Evolutionary conservation across 2,329 filamentous ascomycete species (phyloP).

Genomic region (Xylaria sp.): DNA sequence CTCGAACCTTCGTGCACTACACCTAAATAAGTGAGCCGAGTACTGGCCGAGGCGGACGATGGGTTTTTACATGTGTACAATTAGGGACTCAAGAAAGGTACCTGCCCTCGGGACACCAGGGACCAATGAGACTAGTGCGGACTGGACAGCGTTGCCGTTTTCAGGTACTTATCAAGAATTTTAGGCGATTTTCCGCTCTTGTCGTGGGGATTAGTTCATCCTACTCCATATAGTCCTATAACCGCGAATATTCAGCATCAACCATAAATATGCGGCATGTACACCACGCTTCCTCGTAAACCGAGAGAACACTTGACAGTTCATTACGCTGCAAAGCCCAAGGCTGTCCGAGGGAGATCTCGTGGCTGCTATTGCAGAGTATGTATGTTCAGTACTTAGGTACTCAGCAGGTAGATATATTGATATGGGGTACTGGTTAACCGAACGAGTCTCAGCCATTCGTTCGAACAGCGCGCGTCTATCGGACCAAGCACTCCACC

Average conservation of each 20-base stretch:
- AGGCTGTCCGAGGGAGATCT: not conserved
- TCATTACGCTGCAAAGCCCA: too few species aligned
- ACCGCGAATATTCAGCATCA: not conserved
- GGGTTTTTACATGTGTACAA: not conserved
- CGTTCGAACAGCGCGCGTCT: slow-evolving; percentile 32
- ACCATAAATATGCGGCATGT: not conserved
- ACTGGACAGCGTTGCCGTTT: not conserved
- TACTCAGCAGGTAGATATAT: not conserved
- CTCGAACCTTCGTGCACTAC: not conserved
- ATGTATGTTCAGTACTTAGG: not conserved
- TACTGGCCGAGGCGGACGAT: not conserved
- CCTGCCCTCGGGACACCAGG: not conserved
- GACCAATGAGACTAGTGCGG: not conserved
- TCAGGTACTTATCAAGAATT: not conserved
- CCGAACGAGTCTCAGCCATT: slow-evolving; percentile 21
- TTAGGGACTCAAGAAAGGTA: too few species aligned
- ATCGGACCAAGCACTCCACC: slow-evolving; percentile 18
- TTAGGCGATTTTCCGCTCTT: not conserved
- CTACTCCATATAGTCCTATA: not conserved
- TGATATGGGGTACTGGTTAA: slow-evolving; percentile 8
- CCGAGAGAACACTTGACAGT: not conserved
- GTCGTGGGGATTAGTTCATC: not conserved
- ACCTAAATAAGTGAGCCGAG: not conserved
- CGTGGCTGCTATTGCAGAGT: not conserved
- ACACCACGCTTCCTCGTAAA: not conserved